These are phyloP conservation scores for Haplographium delicatum DNA, from an alignment of 495 filamentous ascomycete genomes.

Conservation along the genomic window DNA sequence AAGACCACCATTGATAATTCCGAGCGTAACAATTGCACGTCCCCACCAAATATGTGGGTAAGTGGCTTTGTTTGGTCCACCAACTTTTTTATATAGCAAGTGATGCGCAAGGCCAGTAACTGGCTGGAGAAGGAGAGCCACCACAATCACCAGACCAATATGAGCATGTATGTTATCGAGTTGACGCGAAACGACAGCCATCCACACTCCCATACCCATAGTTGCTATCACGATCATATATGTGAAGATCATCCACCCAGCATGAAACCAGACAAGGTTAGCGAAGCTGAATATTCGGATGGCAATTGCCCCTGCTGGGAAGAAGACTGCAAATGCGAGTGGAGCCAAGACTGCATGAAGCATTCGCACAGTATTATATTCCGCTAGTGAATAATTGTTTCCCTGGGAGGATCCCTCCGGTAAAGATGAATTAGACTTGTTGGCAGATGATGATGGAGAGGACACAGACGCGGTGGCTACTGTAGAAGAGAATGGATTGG, in stretches of 20 bases:
- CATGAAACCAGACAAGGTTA: conserved; percentile 52
- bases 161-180: conserved; percentile 32
- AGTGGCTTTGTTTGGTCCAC: conserved; percentile 47
- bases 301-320: conserved; percentile 51
- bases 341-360: conserved; percentile 39
- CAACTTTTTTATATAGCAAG: conserved; percentile 41
- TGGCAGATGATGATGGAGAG: not conserved
- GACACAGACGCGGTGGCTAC: not conserved
- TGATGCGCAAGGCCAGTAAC: conserved; percentile 61
- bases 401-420: not conserved
- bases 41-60: conserved; percentile 67
- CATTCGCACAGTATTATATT: conserved; percentile 15
- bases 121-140: conserved; percentile 55
- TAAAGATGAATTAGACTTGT: not conserved
- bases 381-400: not conserved
- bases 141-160: conserved; percentile 55
- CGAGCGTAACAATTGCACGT: conserved; percentile 53
- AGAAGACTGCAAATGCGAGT: conserved; percentile 47
- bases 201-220: conserved; percentile 56
- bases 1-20: conserved; percentile 65
- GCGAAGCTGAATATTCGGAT: conserved; percentile 42
- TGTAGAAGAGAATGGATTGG: conserved; percentile 42
- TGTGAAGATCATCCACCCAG: conserved; percentile 50
- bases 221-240: conserved; percentile 53
- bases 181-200: conserved; percentile 29